These are phyloP conservation scores for Fusarium verrucosum DNA, from an alignment of 2,329 filamentous ascomycete genomes.

Conservation along the genomic window DNA sequence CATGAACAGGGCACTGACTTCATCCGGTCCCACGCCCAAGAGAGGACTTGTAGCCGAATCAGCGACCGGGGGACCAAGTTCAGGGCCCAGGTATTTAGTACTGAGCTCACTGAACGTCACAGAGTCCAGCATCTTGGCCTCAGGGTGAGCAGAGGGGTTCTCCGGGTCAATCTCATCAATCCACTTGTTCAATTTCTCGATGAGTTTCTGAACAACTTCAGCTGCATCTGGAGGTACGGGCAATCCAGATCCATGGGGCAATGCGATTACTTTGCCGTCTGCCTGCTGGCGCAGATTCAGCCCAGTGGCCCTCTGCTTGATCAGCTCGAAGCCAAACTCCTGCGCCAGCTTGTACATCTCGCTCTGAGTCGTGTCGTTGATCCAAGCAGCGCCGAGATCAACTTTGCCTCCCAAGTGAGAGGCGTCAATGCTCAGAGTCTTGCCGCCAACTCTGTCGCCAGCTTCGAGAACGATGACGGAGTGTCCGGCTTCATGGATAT, in stretches of 20 bases:
- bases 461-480: slow-evolving; percentile 58
- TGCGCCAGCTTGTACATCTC: slow-evolving; percentile 32
- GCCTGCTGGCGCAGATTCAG: slow-evolving; percentile 11
- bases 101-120: slow-evolving; percentile 14
- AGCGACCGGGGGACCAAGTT: slow-evolving; percentile 12
- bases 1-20: slow-evolving; percentile 35
- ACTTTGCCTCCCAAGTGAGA: slow-evolving; percentile 13
- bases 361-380: slow-evolving; percentile 38
- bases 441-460: slow-evolving; percentile 59
- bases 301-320: slow-evolving; percentile 28
- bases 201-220: slow-evolving; percentile 4
- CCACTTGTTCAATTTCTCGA: slow-evolving; percentile 17
- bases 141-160: slow-evolving; percentile 8
- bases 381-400: slow-evolving; percentile 41
- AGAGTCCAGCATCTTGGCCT: slow-evolving; percentile 20
- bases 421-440: slow-evolving; percentile 41
- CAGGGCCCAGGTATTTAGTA: slow-evolving; percentile 3
- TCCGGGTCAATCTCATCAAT: slow-evolving; percentile 8
- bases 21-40: slow-evolving; percentile 33
- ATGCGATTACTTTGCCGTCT: slow-evolving; percentile 13
- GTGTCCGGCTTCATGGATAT: slow-evolving; percentile 48
- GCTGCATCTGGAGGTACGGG: slow-evolving; percentile 11
- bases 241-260: slow-evolving; percentile 16
- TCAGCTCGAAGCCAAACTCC: slow-evolving; percentile 28
- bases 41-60: slow-evolving; percentile 11